A percentile compares a stretch with the other conserved stretches of the same genome.
These are phyloP conservation scores for Umbilicaria muhlenbergii DNA, from an alignment of 495 filamentous ascomycete genomes.

Conservation along the genomic window DNA sequence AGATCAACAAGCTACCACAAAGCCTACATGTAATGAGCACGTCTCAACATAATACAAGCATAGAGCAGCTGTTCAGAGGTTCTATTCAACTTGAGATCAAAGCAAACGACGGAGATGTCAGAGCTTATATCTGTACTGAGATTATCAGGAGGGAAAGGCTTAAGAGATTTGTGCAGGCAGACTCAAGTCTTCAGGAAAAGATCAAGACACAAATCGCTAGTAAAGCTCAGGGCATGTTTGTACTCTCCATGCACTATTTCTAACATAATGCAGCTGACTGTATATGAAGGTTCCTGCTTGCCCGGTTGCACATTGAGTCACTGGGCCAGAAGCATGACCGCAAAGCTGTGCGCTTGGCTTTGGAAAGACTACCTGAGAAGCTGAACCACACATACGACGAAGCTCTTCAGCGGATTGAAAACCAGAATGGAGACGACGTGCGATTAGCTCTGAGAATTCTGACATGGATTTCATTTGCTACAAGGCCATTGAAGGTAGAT, in stretches of 20 bases:
- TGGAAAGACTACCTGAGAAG: conserved; percentile 16
- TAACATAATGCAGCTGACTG: conserved; percentile 12
- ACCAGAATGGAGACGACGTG: conserved; percentile 13
- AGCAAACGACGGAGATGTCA: conserved; percentile 14
- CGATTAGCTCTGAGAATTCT: conserved; percentile 21
- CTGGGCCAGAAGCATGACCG: conserved; percentile 17
- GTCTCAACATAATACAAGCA: conserved; percentile 11
- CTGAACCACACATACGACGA: conserved; percentile 22
- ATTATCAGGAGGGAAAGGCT: background rate
- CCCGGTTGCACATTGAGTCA: conserved; percentile 27
- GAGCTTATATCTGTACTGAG: conserved; percentile 12
- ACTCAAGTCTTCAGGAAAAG: background rate
- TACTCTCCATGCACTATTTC: conserved; percentile 7
- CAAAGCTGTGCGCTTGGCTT: conserved; percentile 14
- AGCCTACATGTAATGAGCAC: conserved; percentile 11
- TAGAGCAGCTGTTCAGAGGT: conserved; percentile 5
- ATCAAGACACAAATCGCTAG: conserved; percentile 1
- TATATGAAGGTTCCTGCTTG: conserved; percentile 41
- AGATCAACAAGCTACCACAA: conserved; percentile 3
- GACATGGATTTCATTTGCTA: conserved; percentile 26
- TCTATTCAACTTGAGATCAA: conserved; percentile 11
- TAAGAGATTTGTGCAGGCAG: background rate
- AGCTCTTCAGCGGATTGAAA: conserved; percentile 24
- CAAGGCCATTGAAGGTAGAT: conserved; percentile 21
- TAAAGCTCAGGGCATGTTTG: conserved; percentile 8